Evolutionary conservation across 345 rosid genomes (phyloP), one percentile per base, ranked within the genome.

Genomic region (Sonneratia caseolaris): DNA sequence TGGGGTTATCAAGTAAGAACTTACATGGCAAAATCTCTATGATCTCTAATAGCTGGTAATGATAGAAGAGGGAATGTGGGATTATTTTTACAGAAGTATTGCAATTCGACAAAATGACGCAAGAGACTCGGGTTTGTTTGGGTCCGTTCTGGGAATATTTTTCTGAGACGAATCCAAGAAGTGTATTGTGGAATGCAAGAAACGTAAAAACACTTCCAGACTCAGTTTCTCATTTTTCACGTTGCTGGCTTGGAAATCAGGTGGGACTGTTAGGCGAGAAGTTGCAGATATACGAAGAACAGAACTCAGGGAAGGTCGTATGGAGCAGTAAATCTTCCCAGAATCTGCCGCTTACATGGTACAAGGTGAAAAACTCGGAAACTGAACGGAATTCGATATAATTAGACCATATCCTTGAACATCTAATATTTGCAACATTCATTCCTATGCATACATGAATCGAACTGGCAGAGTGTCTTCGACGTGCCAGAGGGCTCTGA

Each of bases 1-100:
- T 90, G 89, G 93, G 98, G 98, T 37, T 91, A 90, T 73, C 86
- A 91, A 95, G 98, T 87, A 49, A 72, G 61, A 9, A 24, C 40
- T 68, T 32, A 62, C 22, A 40, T 13, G 32, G 16, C 48, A 67
- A 35, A 38, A 27, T 62, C 32, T 35, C 18, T 3, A 24, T 22
- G 10, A 12, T 22, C 35, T n/a, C 14, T 16, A 53, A 16, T 16
- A 53, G n/a, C 57, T 8, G 22, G 7, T 3, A 5, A 19, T 53
- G 57, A 19, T 53, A 15, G n/a, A 53, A 53, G 22, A 14, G 51
- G 3, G 1, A 47, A 9, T 11, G 6, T 40, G 32, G 32, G 32
- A 27, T 27, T 42, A 42, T 42, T 42, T 9, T 42, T 4, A 42
- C 10, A 3, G 45, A 42, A 42, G 45, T 42, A 42, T 42, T 27